These are phyloP conservation scores for Brassica nigra DNA, from an alignment of 345 rosid species.

Conservation along the genomic window DNA sequence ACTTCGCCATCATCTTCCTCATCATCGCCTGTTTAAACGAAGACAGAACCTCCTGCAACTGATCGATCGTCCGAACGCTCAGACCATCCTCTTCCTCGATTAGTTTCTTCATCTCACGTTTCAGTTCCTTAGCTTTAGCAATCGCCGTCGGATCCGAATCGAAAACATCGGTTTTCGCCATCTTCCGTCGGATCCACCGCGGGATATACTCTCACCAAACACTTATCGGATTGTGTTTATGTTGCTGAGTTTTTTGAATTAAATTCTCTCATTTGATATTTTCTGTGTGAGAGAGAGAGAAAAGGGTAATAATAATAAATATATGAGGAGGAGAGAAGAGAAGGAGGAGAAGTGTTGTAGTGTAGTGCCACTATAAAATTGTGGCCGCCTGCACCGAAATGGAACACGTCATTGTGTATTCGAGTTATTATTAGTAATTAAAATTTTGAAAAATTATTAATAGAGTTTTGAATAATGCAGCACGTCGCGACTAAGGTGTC, in stretches of 20 bases:
- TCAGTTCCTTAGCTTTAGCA: conserved; percentile 65
- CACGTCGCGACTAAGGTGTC: conserved; percentile 32
- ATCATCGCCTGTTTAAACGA: conserved; percentile 57
- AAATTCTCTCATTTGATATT: conserved; percentile 13
- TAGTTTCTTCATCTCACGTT: conserved; percentile 69
- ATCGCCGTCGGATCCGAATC: conserved; percentile 69
- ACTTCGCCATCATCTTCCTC: conserved; percentile 45
- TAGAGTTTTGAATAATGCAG: conserved; percentile 21
- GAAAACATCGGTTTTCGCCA: conserved; percentile 68
- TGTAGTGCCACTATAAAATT: conserved; percentile 32
- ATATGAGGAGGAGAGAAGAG: conserved; percentile 28
- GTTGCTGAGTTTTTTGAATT: not conserved
- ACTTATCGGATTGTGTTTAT: conserved; percentile 5
- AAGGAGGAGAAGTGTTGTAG: conserved; percentile 15
- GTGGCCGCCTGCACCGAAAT: conserved; percentile 35
- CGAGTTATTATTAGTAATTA: not conserved
- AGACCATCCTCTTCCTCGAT: conserved; percentile 64
- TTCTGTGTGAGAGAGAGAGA: not conserved
- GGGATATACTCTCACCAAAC: conserved; percentile 19
- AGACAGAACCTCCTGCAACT: conserved; percentile 59
- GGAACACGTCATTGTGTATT: conserved; percentile 32
- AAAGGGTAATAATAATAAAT: not conserved
- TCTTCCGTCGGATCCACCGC: conserved; percentile 39
- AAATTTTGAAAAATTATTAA: not conserved
- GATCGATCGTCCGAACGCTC: conserved; percentile 59